These are phyloP conservation scores for Neurospora sp. DNA, from an alignment of 2,329 filamentous ascomycete species.

Conservation along the genomic window DNA sequence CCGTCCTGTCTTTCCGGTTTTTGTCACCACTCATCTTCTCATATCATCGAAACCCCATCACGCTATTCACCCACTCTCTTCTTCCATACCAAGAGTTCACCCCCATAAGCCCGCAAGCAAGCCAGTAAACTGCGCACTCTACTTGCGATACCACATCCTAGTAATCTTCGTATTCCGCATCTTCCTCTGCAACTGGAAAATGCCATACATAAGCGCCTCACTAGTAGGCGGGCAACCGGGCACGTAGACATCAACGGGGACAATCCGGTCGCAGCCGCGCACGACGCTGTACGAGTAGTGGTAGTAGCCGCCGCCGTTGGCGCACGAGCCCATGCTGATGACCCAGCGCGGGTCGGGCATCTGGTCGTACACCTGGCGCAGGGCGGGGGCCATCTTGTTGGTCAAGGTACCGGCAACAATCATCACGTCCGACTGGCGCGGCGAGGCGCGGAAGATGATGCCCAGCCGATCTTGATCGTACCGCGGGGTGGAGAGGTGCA, in stretches of 20 bases:
- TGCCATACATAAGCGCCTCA: constrained; percentile 41
- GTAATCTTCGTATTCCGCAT: constrained; percentile 42
- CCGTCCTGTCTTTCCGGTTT: not conserved
- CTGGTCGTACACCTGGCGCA: constrained; percentile 88
- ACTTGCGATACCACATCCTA: constrained; percentile 43
- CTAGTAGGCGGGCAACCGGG: constrained; percentile 48
- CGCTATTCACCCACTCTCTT: constrained; percentile 1
- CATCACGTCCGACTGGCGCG: constrained; percentile 72
- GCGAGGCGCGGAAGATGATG: constrained; percentile 62
- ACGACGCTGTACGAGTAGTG: constrained; percentile 62
- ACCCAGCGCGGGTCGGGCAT: constrained; percentile 91
- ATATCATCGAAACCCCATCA: not conserved
- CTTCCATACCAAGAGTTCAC: not conserved
- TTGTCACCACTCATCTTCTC: not conserved
- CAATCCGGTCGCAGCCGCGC: constrained; percentile 53
- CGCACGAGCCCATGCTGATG: constrained; percentile 61
- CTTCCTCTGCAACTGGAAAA: constrained; percentile 62
- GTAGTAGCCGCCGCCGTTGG: constrained; percentile 65
- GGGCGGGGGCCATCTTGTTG: constrained; percentile 91
- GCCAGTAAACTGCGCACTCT: not conserved
- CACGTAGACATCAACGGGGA: constrained; percentile 60
- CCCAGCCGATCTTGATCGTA: constrained; percentile 85
- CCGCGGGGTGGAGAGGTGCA: constrained; percentile 77
- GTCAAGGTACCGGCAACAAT: constrained; percentile 87
- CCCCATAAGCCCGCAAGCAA: not conserved